These are phyloP conservation scores for Psilocybe cyanescens DNA, from an alignment of 768 basidiomycete species.

Conservation along the genomic window DNA sequence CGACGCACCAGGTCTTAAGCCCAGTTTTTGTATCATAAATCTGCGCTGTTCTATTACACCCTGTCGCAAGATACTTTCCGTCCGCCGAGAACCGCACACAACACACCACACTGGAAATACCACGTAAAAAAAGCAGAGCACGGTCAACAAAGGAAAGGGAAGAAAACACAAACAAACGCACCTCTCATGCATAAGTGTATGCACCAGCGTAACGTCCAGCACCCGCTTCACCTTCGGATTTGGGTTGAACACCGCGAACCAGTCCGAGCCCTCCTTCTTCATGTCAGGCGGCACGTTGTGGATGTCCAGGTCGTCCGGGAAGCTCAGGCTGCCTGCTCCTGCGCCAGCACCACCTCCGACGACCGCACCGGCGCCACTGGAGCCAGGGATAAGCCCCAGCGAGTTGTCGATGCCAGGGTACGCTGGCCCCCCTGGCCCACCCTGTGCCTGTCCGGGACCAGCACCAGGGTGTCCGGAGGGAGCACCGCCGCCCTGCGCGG, in stretches of 20 bases:
- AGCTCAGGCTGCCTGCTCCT: conserved; percentile 24
- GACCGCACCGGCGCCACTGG: not conserved
- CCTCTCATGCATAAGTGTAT: conserved; percentile 93
- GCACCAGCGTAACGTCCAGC: conserved; percentile 80
- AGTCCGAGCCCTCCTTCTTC: conserved; percentile 80
- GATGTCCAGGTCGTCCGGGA: conserved; percentile 50
- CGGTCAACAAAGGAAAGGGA: conserved; percentile 15
- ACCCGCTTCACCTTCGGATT: conserved; percentile 79
- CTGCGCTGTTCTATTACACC: conserved; percentile 94
- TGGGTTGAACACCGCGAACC: conserved; percentile 89
- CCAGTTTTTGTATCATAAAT: conserved; percentile 94
- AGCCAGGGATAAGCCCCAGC: conserved; percentile 20
- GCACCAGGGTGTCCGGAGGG: not conserved
- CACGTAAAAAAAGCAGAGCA: not conserved
- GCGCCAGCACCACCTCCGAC: not conserved
- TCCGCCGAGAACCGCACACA: conserved; percentile 95
- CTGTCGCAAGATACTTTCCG: conserved; percentile 91
- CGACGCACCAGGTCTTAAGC: conserved; percentile 74
- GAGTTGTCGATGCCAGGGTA: conserved; percentile 21
- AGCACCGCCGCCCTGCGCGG: not conserved
- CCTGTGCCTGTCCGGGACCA: not conserved
- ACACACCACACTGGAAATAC: conserved; percentile 62
- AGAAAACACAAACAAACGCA: conserved; percentile 33
- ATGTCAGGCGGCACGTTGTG: conserved; percentile 51
- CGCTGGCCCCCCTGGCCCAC: no score